Evolutionary conservation across 176 grass and related monocot species (phyloP), one percentile per base, ranked within the genome.

Genomic region (Calamus simplicifolius): DNA sequence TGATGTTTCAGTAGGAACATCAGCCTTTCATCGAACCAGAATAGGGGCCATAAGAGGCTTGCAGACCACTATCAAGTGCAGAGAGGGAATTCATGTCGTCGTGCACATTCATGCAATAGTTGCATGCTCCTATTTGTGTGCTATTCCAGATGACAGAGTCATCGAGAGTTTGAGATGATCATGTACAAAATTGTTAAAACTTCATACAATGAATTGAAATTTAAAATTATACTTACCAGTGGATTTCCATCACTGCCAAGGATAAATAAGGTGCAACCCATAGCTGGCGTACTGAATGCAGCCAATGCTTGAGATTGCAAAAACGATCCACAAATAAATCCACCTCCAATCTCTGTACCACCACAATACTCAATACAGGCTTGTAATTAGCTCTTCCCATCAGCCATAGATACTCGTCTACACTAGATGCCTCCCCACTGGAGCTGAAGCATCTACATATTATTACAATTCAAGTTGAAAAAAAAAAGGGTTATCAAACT

Each of bases 351-450:
- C 56, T 97, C 93, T 56, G 84, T 97, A 27, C 93, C 93, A 59
- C 93, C 93, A 67, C 87, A 97, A 18, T 91, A 97, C 51, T 97
- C 93, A 1, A 97, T 91, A 97, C 81, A 59, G 93, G 93, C 49
- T 97, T 97, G 81, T 97, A 97, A 49, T 73, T 62, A 74, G 87
- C 93, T 80, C 93, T 87, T 73, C 93, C 87, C 93, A 97, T 97
- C 21, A 97, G 56, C 93, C 93, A 97, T 54, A 97, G 83, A 77
- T 97, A 97, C 54, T 97, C 93, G 70, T 97, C 87, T 70, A 97
- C 81, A 77, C 75, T 97, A 21, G 93, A 97, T 63, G 93, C 73
- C 84, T 97, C 93, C 65, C 93, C 93, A 30, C 74, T 83, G 71
- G 93, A 97, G 74, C 87, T 85, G 82, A 97, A 97, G 67, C 93